phyloP scores from a whole-genome alignment of 495 filamentous ascomycete species.

The Aspergillus funiculosus region DNA sequence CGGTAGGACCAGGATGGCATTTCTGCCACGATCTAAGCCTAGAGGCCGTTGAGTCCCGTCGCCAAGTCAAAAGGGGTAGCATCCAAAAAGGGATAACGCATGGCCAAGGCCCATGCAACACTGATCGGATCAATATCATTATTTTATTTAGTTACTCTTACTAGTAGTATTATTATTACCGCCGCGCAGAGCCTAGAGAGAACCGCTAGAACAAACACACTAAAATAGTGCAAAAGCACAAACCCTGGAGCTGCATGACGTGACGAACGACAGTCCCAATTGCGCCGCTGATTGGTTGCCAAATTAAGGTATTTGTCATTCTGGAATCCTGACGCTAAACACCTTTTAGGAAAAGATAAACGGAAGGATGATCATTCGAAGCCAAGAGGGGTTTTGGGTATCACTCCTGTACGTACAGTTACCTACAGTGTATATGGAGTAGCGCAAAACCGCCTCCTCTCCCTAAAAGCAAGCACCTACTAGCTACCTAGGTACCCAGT shows the following conservation, averaged over 20 bases:
- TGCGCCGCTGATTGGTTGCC: conserved; percentile 17
- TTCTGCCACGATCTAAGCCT: conserved; percentile 16
- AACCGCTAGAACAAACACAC: conserved; percentile 1
- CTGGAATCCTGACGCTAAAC: conserved; percentile 10
- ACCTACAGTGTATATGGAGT: no score
- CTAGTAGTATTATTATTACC: no score
- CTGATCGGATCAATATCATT: conserved; percentile 7
- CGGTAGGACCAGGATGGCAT: background rate
- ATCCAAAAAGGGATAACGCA: background rate
- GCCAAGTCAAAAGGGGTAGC: conserved; percentile 12
- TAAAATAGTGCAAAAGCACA: conserved; percentile 19
- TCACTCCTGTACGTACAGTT: no score
- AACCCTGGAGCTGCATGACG: conserved; percentile 21
- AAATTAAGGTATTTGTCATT: conserved; percentile 40
- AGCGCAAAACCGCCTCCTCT: no score
- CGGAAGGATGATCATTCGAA: conserved; percentile 15
- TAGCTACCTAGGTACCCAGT: no score
- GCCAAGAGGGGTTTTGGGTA: background rate
- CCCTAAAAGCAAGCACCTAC: no score
- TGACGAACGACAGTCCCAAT: conserved; percentile 19
- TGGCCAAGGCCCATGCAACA: background rate
- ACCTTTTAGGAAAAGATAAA: conserved; percentile 28
- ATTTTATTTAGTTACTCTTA: background rate
- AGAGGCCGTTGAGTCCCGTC: conserved; percentile 14
- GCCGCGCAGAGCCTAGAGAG: conserved; percentile 1